Conservation (phyloP, 257 asterid genomes). For the Scutellaria barbata region DNA sequence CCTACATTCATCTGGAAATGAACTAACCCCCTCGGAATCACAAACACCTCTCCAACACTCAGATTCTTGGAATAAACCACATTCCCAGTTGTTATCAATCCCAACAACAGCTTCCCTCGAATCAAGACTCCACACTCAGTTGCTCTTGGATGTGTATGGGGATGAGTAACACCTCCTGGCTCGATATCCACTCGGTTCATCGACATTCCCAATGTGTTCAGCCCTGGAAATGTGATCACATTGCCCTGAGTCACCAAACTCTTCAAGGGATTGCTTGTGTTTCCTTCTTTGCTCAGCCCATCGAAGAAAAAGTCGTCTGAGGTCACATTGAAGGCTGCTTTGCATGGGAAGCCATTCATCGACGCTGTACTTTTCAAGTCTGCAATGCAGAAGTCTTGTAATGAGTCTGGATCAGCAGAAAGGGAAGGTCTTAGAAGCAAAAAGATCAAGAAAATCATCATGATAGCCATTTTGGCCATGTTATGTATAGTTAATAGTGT, state of each 20-base stretch:
- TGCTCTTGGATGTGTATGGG: slow-evolving; percentile 61
- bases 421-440: slow-evolving; percentile 21
- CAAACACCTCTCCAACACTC: slow-evolving; percentile 52
- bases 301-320: slow-evolving; percentile 59
- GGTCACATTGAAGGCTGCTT: slow-evolving; percentile 40
- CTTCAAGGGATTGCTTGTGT: slow-evolving; percentile 30
- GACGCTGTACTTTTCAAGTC: slow-evolving; percentile 25
- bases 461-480: too few species aligned
- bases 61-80: slow-evolving; percentile 45
- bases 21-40: slow-evolving; percentile 53
- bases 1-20: slow-evolving; percentile 64
- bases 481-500: too few species aligned
- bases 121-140: slow-evolving; percentile 45
- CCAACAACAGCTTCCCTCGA: slow-evolving; percentile 46
- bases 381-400: slow-evolving; percentile 61
- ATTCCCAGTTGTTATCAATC: slow-evolving; percentile 44
- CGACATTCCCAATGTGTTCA: slow-evolving; percentile 58
- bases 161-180: slow-evolving; percentile 53
- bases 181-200: slow-evolving; percentile 54
- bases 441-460: too few species aligned
- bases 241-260: slow-evolving; percentile 26
- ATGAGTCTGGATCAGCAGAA: slow-evolving; percentile 51
- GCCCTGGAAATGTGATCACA: slow-evolving; percentile 52
- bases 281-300: slow-evolving; percentile 45
- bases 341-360: slow-evolving; percentile 58